Base-by-base conservation (phyloP, 2,329 filamentous ascomycete species). In the Ophiostoma ulmi region DNA sequence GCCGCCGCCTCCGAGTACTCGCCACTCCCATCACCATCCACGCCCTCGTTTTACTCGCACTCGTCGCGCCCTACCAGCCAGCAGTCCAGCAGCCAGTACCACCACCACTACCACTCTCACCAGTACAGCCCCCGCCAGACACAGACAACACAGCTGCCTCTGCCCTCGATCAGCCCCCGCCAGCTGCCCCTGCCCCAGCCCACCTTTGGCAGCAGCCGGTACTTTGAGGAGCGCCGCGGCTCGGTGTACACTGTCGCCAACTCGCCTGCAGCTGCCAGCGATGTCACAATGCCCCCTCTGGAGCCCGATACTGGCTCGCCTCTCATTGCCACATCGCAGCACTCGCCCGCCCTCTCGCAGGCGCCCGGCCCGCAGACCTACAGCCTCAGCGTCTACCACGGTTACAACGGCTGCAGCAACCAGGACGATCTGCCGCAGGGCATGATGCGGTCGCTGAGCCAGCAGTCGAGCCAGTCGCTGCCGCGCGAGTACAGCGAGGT, bases 301-400 rank as follows among this genome's bases (percentile, higher is more conserved):
- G 83, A 91, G 68, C 93, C 91, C 0, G 92, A 95, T 77, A 82
- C 83, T 38, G 85, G 86, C 73, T 90, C 88, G 65, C 69, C 69
- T 4, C 17, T 65, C 1, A 36, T 65, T n/a, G 36, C 35, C 10
- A 36, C 63, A 2, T 22, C 20, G 44, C 39, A 55, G 26, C 39
- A n/a, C 26, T 48, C 41, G 66, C 26, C 41, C 6, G 44, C 48
- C 8, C 10, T 58, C 20, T 8, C 44, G 8, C 13, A 38, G 5
- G 31, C 13, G 3, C 5, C 26, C 20, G 17, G 39, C 38, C 65
- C 65, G 22, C n/a, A 17, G n/a, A 44, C 65, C 3, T 48, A 48
- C 38, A 26, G 65, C 65, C 39, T 48, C 2, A 20, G 31, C 35
- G 26, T 6, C 22, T 11, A 20, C 63, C 36, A n/a, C 26, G 52